phyloP scores from a whole-genome alignment of 1,139 yeast species.

The Wickerhamomyces sp. region DNA sequence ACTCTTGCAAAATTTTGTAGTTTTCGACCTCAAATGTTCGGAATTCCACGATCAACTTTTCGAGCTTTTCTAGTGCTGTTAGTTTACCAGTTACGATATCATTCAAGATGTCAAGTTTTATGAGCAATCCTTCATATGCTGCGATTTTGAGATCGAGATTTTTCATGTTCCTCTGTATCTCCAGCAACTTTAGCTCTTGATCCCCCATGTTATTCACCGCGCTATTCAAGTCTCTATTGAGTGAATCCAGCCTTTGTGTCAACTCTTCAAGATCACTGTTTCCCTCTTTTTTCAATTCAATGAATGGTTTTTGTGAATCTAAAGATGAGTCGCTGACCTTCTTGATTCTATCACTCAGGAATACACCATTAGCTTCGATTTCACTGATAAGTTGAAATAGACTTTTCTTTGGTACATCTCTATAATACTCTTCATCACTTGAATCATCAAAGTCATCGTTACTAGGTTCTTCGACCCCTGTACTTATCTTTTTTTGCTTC shows the following conservation, averaged over 20 bases:
- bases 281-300: constrained; percentile 15
- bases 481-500: constrained; percentile 16
- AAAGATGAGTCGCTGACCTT: constrained; percentile 11
- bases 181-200: constrained; percentile 1
- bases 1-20: constrained; percentile 1
- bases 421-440: constrained; percentile 21
- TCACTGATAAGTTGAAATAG: constrained; percentile 34
- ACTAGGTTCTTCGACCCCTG: constrained; percentile 10
- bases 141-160: constrained; percentile 20
- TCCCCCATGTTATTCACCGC: constrained; percentile 7
- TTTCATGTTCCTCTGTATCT: constrained; percentile 1
- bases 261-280: constrained; percentile 14
- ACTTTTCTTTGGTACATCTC: constrained; percentile 20
- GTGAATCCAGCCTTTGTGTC: constrained; percentile 20
- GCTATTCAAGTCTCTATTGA: constrained; percentile 17
- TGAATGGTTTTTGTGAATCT: constrained; percentile 9
- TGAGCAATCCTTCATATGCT: not conserved
- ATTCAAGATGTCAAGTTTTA: not conserved
- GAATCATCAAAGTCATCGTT: constrained; percentile 16
- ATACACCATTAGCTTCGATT: constrained; percentile 31
- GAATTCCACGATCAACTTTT: not conserved
- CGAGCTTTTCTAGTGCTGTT: not conserved
- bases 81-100: not conserved
- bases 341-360: constrained; percentile 28
- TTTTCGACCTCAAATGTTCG: not conserved